phyloP scores from a whole-genome alignment of 2,329 filamentous ascomycete species.

The Delphinella strobiligena region DNA sequence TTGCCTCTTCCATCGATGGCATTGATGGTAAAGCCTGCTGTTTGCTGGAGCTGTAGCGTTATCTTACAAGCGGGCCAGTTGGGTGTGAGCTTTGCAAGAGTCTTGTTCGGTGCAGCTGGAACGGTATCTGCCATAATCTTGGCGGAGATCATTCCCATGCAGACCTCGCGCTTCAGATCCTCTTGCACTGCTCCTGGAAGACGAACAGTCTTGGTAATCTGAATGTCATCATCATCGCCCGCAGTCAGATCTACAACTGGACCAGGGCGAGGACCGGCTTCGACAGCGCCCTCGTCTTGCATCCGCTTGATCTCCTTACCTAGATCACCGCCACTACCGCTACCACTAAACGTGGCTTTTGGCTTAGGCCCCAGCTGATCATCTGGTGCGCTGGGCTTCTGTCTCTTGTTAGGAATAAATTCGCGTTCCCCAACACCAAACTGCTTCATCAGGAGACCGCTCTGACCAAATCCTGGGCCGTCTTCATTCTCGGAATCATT shows the following conservation, averaged over 20 bases:
- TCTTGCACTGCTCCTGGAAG: slow-evolving; percentile 9
- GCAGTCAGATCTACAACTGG: slow-evolving; percentile 39
- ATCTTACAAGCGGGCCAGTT: slow-evolving; percentile 25
- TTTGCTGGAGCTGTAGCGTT: slow-evolving; percentile 28
- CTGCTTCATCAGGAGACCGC: neutral
- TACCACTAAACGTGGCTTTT: slow-evolving; percentile 33
- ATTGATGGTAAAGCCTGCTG: slow-evolving; percentile 46
- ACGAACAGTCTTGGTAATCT: slow-evolving; percentile 11
- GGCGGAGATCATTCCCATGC: slow-evolving; percentile 10
- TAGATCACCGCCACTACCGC: slow-evolving; percentile 40
- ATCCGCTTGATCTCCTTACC: slow-evolving; percentile 56
- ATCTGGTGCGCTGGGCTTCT: neutral
- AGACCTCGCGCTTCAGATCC: slow-evolving; percentile 9
- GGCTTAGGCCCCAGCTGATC: slow-evolving; percentile 25
- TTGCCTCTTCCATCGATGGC: slow-evolving; percentile 60
- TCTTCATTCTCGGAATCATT: slow-evolving; percentile 39
- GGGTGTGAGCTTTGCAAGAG: slow-evolving; percentile 50
- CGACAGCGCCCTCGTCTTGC: slow-evolving; percentile 31
- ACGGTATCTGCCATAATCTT: slow-evolving; percentile 11
- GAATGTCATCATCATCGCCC: slow-evolving; percentile 18
- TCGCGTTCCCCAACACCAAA: neutral
- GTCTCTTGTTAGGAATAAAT: slow-evolving; percentile 1
- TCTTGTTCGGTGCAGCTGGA: slow-evolving; percentile 8
- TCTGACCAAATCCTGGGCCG: slow-evolving; percentile 8
- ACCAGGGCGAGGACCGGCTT: slow-evolving; percentile 16